Evolutionary conservation across 2,329 filamentous ascomycete species (phyloP), one percentile per base, ranked within the genome.

Genomic region (Colletotrichum eleusines): DNA sequence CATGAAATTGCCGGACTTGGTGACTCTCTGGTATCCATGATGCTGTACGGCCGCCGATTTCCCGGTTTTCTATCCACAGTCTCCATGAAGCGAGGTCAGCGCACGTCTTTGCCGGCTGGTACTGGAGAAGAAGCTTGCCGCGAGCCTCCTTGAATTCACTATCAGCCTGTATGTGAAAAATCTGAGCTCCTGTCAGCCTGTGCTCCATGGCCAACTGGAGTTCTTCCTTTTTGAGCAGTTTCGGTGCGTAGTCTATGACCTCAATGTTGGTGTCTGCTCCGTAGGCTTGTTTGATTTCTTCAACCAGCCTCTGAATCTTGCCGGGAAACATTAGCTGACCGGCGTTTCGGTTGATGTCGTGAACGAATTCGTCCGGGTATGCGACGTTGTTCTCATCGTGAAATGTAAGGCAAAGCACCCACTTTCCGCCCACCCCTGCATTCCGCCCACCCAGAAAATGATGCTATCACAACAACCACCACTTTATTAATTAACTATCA

Each of bases 191-290:
- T 7, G 7, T 31, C 50, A 20, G 5, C 4, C 2, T 33, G 1
- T 9, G 0, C 7, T 28, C 28, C 1, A 28, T 11, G 1, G 9
- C 18, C 50, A 20, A 7, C 0, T 2, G 2, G 3, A 20, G 2
- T 3, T 18, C 8, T 11, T 53, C 50, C 12, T 31, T 53, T 9
- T 16, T 18, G 3, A 53, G 26, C 7, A 53, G 16, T 8, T 31
- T 16, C 16, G 50, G 8, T 20, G 50, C 50, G 11, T 53, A 53
- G 26, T 53, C 50, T 18, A 53, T 33, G 26, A 53, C 14, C 26
- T 53, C 26, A 20, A 31, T 28, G 7, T 33, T 18, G 50, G 18
- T 53, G 26, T 31, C 28, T 46, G 11, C 1, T 18, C 50, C 50
- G 18, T 53, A 53, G 9, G 33, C 12, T 3, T 11, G 0, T 28